Evolutionary conservation across 2,329 filamentous ascomycete genomes (phyloP).

Genomic region (Verticillium dahliae): DNA sequence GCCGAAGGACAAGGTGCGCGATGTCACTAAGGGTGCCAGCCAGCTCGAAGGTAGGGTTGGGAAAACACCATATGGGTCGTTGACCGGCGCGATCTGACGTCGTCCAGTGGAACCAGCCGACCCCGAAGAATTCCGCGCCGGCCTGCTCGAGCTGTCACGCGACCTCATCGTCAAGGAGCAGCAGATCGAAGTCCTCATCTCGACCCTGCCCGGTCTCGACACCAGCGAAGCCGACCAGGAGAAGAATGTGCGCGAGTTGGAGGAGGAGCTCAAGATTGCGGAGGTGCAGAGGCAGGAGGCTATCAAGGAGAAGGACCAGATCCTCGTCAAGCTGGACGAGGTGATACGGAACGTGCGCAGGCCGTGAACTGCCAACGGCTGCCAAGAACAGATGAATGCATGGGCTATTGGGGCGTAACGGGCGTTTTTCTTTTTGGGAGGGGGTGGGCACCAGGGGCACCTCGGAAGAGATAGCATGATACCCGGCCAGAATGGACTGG

Average conservation of each 20-base stretch:
- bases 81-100: background rate
- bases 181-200: conserved; percentile 74
- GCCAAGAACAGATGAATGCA: background rate
- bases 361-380: conserved; percentile 34
- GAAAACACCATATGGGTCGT: too few relatives aligned
- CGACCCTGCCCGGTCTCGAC: conserved; percentile 67
- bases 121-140: conserved; percentile 57
- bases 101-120: conserved; percentile 52
- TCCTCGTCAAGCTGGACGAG: conserved; percentile 52
- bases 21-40: conserved; percentile 47
- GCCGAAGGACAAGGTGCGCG: conserved; percentile 51
- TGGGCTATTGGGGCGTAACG: background rate
- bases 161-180: conserved; percentile 76
- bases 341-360: conserved; percentile 55
- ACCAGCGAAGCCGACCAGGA: conserved; percentile 74
- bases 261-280: conserved; percentile 57
- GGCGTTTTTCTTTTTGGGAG: background rate
- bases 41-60: conserved; percentile 39
- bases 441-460: background rate
- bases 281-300: conserved; percentile 58
- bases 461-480: background rate
- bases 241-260: conserved; percentile 56
- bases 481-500: background rate
- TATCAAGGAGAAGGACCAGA: conserved; percentile 56
- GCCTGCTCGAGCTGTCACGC: conserved; percentile 65